A percentile compares a stretch with the other conserved stretches of the same genome.
Evolutionary conservation across 371 early-diverging fungal species (phyloP).

Genomic region (Nematocida sp.): DNA sequence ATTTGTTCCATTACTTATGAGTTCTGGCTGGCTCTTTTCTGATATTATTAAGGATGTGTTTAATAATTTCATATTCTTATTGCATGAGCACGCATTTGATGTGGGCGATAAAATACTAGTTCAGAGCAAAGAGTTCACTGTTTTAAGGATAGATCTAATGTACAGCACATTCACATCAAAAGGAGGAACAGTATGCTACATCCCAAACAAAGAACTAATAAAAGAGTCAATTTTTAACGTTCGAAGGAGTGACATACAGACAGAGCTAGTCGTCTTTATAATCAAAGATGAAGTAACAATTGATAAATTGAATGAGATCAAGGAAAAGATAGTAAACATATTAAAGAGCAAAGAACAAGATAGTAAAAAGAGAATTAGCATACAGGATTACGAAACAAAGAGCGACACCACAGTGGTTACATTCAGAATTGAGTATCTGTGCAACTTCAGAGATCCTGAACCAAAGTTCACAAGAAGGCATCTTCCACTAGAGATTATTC

Average conservation of each 20-base stretch:
- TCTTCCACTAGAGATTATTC: constrained; percentile 54
- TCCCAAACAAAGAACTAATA: constrained; percentile 67
- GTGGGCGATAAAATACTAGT: constrained; percentile 68
- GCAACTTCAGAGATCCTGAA: constrained; percentile 66
- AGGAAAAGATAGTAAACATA: constrained; percentile 45
- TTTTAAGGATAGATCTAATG: constrained; percentile 66
- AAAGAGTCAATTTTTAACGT: constrained; percentile 66
- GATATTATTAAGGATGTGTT: constrained; percentile 70
- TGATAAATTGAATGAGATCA: constrained; percentile 56
- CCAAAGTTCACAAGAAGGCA: constrained; percentile 59
- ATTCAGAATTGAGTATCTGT: constrained; percentile 64
- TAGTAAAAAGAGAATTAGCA: constrained; percentile 59
- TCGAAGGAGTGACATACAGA: constrained; percentile 66
- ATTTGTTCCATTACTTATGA: constrained; percentile 66
- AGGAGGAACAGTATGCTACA: constrained; percentile 63
- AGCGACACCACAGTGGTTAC: constrained; percentile 45
- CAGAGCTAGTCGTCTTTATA: constrained; percentile 57
- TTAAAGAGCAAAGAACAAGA: constrained; percentile 52
- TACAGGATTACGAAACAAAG: constrained; percentile 56
- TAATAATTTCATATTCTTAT: constrained; percentile 70
- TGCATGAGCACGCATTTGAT: constrained; percentile 69
- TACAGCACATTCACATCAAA: constrained; percentile 65
- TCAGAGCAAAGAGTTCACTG: constrained; percentile 63
- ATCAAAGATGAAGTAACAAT: constrained; percentile 52
- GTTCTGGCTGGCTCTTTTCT: constrained; percentile 70